Percentiles rank a stretch among this genome's conserved stretches.
These are phyloP conservation scores for Ilyonectria sp. DNA, from an alignment of 2,329 filamentous ascomycete species.

Conservation along the genomic window DNA sequence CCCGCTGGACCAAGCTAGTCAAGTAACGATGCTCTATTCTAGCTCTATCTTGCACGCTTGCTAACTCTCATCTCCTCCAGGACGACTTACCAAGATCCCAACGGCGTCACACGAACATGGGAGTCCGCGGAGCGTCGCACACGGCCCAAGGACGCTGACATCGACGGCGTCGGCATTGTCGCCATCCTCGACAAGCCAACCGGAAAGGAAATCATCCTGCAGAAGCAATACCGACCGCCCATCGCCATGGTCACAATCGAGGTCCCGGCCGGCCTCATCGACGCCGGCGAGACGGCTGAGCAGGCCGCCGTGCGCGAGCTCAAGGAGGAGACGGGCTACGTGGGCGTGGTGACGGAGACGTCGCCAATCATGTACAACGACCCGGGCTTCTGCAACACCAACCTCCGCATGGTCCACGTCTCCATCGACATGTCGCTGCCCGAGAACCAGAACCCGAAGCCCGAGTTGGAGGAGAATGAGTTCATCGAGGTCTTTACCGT, in stretches of 20 bases:
- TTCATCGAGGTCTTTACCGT: slow-evolving; percentile 86
- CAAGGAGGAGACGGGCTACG: slow-evolving; percentile 77
- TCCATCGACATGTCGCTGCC: slow-evolving; percentile 78
- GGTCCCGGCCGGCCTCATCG: slow-evolving; percentile 75
- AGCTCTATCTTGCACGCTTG: not conserved
- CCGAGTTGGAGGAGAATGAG: slow-evolving; percentile 83
- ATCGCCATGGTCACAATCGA: slow-evolving; percentile 73
- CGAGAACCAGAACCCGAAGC: slow-evolving; percentile 78
- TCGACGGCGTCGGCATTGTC: slow-evolving; percentile 82
- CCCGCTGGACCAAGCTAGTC: slow-evolving; percentile 72
- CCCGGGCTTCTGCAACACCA: slow-evolving; percentile 78
- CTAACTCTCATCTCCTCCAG: slow-evolving; percentile 52
- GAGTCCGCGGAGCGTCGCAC: slow-evolving; percentile 82
- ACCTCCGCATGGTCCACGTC: slow-evolving; percentile 80
- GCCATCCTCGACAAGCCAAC: slow-evolving; percentile 73
- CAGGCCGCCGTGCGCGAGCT: slow-evolving; percentile 75
- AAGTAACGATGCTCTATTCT: slow-evolving; percentile 58
- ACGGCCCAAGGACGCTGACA: slow-evolving; percentile 71
- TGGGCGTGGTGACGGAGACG: slow-evolving; percentile 69
- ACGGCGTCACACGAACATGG: slow-evolving; percentile 74
- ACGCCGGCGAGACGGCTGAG: slow-evolving; percentile 73
- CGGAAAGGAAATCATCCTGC: slow-evolving; percentile 71
- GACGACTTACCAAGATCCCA: slow-evolving; percentile 76
- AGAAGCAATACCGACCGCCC: slow-evolving; percentile 78
- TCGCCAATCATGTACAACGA: slow-evolving; percentile 78